Conservation (phyloP, 371 early-diverging fungal genomes). For the Actinomortierella ambigua region DNA sequence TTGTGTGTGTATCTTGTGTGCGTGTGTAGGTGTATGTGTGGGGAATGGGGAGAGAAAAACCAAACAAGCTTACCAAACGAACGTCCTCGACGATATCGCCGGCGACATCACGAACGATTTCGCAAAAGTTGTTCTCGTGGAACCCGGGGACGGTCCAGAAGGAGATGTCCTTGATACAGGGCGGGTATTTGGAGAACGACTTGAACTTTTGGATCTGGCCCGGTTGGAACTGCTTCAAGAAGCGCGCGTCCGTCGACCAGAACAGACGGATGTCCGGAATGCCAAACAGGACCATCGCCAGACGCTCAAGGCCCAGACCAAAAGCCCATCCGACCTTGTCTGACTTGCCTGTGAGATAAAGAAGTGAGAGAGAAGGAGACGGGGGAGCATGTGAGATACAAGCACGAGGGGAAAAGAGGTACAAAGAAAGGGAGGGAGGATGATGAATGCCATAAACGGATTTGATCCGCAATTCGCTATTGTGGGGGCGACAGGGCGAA, state of each 20-base stretch:
- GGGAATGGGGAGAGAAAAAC: neutral
- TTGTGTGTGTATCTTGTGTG: no score
- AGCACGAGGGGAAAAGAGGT: neutral
- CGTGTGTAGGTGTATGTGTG: no score
- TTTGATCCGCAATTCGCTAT: no score
- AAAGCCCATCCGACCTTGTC: slow-evolving; percentile 96
- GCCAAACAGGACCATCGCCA: slow-evolving; percentile 95
- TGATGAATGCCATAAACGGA: no score
- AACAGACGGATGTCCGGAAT: slow-evolving; percentile 97
- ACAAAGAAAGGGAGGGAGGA: neutral
- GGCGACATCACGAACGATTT: slow-evolving; percentile 90
- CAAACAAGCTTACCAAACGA: slow-evolving; percentile 59
- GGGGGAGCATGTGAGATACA: neutral
- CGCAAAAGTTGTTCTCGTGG: slow-evolving; percentile 94
- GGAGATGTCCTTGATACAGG: slow-evolving; percentile 93
- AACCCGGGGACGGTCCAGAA: slow-evolving; percentile 81
- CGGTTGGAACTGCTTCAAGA: slow-evolving; percentile 83
- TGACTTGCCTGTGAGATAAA: slow-evolving; percentile 49
- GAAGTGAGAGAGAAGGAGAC: neutral
- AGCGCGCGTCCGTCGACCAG: slow-evolving; percentile 93
- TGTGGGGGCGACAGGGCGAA: no score
- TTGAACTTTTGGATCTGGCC: slow-evolving; percentile 71
- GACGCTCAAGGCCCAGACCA: slow-evolving; percentile 95
- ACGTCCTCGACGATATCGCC: slow-evolving; percentile 94
- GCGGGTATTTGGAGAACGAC: slow-evolving; percentile 83